These are phyloP conservation scores for Aspergillus sp. DNA, from an alignment of 2,329 filamentous ascomycete genomes.

Conservation along the genomic window DNA sequence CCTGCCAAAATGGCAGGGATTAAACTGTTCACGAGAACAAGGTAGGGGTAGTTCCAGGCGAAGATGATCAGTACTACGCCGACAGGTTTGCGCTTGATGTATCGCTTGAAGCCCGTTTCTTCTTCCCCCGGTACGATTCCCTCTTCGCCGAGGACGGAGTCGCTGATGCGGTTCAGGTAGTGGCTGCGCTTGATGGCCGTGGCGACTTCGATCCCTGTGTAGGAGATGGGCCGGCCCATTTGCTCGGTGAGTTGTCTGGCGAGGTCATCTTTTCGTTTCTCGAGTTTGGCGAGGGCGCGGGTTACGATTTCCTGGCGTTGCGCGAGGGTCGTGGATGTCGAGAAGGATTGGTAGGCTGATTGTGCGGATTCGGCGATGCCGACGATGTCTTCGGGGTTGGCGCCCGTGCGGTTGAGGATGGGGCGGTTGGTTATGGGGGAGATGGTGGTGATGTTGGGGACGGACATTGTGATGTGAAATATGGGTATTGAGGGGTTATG, in stretches of 20 bases:
- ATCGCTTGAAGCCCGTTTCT: conserved; percentile 83
- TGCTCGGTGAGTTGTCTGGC: conserved; percentile 81
- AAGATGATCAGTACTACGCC: conserved; percentile 84
- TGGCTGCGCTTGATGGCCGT: conserved; percentile 81
- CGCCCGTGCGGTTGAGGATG: conserved; percentile 76
- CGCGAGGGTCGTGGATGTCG: conserved; percentile 68
- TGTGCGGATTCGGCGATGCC: conserved; percentile 27
- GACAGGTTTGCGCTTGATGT: conserved; percentile 80
- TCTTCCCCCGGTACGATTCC: conserved; percentile 53
- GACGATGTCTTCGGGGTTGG: conserved; percentile 33
- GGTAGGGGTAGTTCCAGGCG: conserved; percentile 93
- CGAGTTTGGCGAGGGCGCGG: conserved; percentile 71
- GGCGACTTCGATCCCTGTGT: conserved; percentile 75
- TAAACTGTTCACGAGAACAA: conserved; percentile 85
- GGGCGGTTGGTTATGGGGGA: conserved; percentile 84
- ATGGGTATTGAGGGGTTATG: neutral
- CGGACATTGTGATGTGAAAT: conserved; percentile 22
- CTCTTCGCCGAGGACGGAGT: conserved; percentile 71
- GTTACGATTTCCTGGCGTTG: conserved; percentile 76
- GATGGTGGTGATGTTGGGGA: conserved; percentile 62
- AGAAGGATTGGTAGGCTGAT: conserved; percentile 56
- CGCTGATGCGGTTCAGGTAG: conserved; percentile 79
- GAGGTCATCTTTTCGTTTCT: conserved; percentile 72
- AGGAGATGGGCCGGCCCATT: conserved; percentile 88
- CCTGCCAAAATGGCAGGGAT: conserved; percentile 82